Evolutionary conservation across 371 early-diverging fungal genomes (phyloP), one percentile per base, ranked within the genome.

Genomic region (Mortierella polycephala): DNA sequence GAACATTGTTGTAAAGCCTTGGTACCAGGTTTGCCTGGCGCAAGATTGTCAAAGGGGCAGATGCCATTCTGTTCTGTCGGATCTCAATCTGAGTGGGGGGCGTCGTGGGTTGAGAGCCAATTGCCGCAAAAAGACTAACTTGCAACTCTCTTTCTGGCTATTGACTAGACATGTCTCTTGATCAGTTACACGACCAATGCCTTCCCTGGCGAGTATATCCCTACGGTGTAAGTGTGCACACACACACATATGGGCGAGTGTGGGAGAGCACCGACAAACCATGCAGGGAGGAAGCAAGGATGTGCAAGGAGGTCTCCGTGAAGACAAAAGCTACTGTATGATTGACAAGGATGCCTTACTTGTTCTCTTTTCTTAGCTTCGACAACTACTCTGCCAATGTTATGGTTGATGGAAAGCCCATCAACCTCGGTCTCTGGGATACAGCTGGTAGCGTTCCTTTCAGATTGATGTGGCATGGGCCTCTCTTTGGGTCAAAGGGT

Each of bases 341-440:
- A 47, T 30, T 30, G 47, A 47, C 47, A n/a, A 12, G 47, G 16
- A n/a, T n/a, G 47, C 16, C 50, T 51, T 12, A 51, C 20, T 60
- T 45, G 44, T 53, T 59, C 50, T 37, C 39, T 62, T 23, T 58
- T 21, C 16, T 55, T 85, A 93, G 93, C 40, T 98, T 98, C 83
- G 99, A 99, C 83, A 99, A 97, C 87, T 96, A 96, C 82, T 95
- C 95, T 55, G 94, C 94, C 57, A 96, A 96, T 84, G 94, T 98
- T 44, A 90, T 93, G 91, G 93, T 98, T 10, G 98, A 98, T 83
- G 97, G 96, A 67, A 93, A 94, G 83, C 93, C 92, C 54, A 95
- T 98, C 75, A 96, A 95, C 84, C 86, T 99, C 37, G 97, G 96
- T 37, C 90, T 98, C 56, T 99, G 98, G 99, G 99, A 99, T 91